phyloP scores from a whole-genome alignment of 306 rosid genomes.

The Dalbergia oliveri region DNA sequence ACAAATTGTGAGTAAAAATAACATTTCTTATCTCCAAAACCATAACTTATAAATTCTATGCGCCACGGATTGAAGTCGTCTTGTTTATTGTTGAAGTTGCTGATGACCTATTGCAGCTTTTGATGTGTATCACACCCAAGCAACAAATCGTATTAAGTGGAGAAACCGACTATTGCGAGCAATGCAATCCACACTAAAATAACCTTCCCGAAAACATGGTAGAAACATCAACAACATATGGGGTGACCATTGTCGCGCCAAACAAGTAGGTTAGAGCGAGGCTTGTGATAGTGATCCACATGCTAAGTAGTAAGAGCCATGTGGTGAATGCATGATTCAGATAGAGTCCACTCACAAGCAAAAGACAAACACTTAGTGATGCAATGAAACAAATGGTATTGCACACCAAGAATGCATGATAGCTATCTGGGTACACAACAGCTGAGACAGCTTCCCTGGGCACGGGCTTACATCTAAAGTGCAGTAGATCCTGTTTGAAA shows the following conservation, averaged over 20 bases:
- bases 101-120: neutral
- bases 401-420: neutral
- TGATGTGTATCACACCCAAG: neutral
- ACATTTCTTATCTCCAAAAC: too few relatives aligned
- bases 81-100: neutral
- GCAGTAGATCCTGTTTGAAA: too few relatives aligned
- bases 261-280: neutral
- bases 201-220: too few relatives aligned
- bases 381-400: neutral
- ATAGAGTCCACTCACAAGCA: conserved; percentile 32
- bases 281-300: conserved; percentile 16
- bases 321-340: neutral
- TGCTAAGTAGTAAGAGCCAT: neutral
- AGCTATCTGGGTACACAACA: neutral
- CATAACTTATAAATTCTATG: too few relatives aligned
- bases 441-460: neutral
- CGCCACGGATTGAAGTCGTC: too few relatives aligned
- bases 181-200: neutral
- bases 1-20: too few relatives aligned
- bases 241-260: neutral
- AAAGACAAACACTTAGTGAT: neutral
- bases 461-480: too few relatives aligned
- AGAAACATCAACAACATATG: neutral
- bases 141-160: neutral
- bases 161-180: neutral